A percentile compares a stretch with the other conserved stretches of the same genome.
phyloP scores from a whole-genome alignment of 2,329 filamentous ascomycete genomes.

The Claviceps sp. region DNA sequence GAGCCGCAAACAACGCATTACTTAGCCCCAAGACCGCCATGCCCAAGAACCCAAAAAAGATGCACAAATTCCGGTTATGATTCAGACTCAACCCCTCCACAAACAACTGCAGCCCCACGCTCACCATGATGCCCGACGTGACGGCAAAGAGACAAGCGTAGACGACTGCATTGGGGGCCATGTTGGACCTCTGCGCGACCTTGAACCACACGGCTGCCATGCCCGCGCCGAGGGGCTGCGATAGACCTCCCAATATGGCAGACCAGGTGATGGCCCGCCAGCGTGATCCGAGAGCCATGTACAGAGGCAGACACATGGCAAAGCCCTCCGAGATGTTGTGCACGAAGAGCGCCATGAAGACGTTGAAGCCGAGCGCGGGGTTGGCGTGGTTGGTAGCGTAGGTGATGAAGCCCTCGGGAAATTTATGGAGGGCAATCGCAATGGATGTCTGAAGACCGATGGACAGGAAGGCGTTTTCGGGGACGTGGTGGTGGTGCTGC shows the following conservation, averaged over 20 bases:
- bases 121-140: constrained; percentile 91
- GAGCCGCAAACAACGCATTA: constrained; percentile 61
- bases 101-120: constrained; percentile 79
- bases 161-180: constrained; percentile 38
- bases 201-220: constrained; percentile 80
- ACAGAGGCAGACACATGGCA: constrained; percentile 81
- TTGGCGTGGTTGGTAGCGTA: constrained; percentile 97
- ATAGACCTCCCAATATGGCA: constrained; percentile 69
- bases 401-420: constrained; percentile 78
- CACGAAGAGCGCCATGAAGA: constrained; percentile 92
- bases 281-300: constrained; percentile 75
- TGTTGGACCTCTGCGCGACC: constrained; percentile 41
- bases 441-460: constrained; percentile 94
- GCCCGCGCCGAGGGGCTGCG: constrained; percentile 74
- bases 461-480: constrained; percentile 81
- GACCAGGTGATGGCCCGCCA: constrained; percentile 75
- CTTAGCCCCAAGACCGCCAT: constrained; percentile 82
- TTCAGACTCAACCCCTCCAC: constrained; percentile 74
- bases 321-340: constrained; percentile 98
- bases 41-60: constrained; percentile 67
- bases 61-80: constrained; percentile 64
- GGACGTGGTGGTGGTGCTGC: constrained; percentile 85
- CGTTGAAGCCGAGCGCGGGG: constrained; percentile 72
- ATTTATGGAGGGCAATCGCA: constrained; percentile 90
- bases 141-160: constrained; percentile 78